Percentiles rank a stretch among this genome's conserved stretches.
These are phyloP conservation scores for Chaetomium cochliodes DNA, from an alignment of 495 filamentous ascomycete species.

Conservation along the genomic window DNA sequence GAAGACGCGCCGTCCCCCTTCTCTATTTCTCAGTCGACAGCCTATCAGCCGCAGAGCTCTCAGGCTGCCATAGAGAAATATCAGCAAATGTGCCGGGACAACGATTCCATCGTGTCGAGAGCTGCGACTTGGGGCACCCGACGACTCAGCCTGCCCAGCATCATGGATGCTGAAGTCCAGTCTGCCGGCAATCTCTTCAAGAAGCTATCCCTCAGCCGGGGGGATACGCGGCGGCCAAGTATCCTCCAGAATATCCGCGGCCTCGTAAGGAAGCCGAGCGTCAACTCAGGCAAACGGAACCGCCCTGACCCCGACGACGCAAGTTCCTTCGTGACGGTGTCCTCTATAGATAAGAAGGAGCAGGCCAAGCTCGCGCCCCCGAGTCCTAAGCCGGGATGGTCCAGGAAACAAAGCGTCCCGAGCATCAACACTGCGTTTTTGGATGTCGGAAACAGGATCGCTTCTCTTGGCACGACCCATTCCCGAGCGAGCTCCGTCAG, in stretches of 20 bases:
- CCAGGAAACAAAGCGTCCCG: conserved; percentile 57
- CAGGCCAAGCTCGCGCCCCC: conserved; percentile 56
- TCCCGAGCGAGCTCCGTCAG: conserved; percentile 59
- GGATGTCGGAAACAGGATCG: conserved; percentile 60
- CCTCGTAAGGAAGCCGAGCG: conserved; percentile 56
- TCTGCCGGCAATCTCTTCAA: conserved; percentile 60
- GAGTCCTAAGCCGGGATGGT: conserved; percentile 56
- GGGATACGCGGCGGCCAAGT: conserved; percentile 45
- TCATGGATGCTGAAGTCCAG: conserved; percentile 60
- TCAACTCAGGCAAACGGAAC: conserved; percentile 46
- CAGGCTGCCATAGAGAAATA: conserved; percentile 54
- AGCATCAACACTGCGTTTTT: conserved; percentile 64
- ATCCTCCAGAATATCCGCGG: conserved; percentile 49
- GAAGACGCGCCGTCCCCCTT: conserved; percentile 46
- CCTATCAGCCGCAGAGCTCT: conserved; percentile 50
- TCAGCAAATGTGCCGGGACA: conserved; percentile 48
- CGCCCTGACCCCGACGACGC: conserved; percentile 44
- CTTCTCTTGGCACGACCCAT: conserved; percentile 59
- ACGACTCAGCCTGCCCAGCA: conserved; percentile 56
- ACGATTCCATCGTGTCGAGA: conserved; percentile 57
- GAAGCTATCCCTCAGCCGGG: conserved; percentile 56
- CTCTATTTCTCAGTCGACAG: conserved; percentile 35
- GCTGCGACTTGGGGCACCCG: conserved; percentile 73
- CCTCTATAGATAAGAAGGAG: conserved; percentile 40
- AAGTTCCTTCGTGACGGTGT: conserved; percentile 35